phyloP scores from a whole-genome alignment of 345 rosid genomes.

The Jatropha curcas region DNA sequence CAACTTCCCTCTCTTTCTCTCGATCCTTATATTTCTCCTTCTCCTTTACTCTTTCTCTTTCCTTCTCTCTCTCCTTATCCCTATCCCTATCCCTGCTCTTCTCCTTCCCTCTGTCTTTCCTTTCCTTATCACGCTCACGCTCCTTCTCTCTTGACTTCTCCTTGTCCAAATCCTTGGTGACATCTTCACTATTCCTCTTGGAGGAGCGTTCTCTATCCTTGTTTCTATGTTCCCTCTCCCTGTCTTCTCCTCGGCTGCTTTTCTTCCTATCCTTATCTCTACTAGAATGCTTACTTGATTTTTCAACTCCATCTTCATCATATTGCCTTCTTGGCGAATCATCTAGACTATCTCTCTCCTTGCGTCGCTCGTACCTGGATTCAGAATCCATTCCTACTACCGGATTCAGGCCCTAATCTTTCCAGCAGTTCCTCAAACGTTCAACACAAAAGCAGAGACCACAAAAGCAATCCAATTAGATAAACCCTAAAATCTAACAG shows the following conservation, averaged over 20 bases:
- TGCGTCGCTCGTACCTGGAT: slow-evolving; percentile 9
- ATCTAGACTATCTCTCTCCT: slow-evolving; percentile 11
- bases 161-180: slow-evolving; percentile 8
- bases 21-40: slow-evolving; percentile 38
- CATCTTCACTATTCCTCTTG: slow-evolving; percentile 21
- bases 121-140: slow-evolving; percentile 38
- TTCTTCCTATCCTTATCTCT: slow-evolving; percentile 31
- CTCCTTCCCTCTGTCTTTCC: slow-evolving; percentile 33
- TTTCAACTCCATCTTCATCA: slow-evolving; percentile 19
- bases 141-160: slow-evolving; percentile 32
- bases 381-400: slow-evolving; percentile 4
- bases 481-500: background rate
- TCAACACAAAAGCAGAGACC: too few relatives aligned
- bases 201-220: slow-evolving; percentile 29
- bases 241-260: slow-evolving; percentile 23
- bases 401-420: background rate
- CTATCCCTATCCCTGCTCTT: slow-evolving; percentile 34
- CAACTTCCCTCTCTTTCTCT: slow-evolving; percentile 40
- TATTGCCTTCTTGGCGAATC: slow-evolving; percentile 11
- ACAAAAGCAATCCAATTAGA: too few relatives aligned
- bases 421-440: too few relatives aligned
- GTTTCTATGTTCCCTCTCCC: slow-evolving; percentile 21
- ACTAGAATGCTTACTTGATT: slow-evolving; percentile 19
- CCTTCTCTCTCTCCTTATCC: slow-evolving; percentile 29
- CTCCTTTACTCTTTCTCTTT: slow-evolving; percentile 25